Evolutionary conservation across 1,284 basidiomycete genomes (phyloP).

Genomic region (Acaromyces ingoldii): DNA sequence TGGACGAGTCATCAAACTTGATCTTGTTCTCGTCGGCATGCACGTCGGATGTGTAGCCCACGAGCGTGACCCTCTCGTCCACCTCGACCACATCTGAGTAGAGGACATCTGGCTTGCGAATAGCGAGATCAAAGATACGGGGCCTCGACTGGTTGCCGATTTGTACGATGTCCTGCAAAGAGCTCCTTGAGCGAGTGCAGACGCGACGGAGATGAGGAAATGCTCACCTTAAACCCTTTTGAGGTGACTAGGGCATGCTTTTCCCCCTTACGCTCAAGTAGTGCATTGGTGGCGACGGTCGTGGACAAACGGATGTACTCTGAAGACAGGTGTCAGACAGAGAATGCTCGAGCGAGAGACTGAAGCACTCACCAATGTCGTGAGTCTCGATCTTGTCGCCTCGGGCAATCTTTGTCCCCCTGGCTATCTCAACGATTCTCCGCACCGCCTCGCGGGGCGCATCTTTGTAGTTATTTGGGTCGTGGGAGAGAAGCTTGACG

Average conservation of each 20-base stretch:
- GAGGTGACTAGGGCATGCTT: slow-evolving; percentile 88
- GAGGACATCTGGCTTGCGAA: slow-evolving; percentile 65
- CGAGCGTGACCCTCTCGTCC: slow-evolving; percentile 88
- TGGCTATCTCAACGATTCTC: slow-evolving; percentile 76
- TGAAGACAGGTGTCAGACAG: slow-evolving; percentile 41
- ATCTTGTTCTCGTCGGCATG: slow-evolving; percentile 68
- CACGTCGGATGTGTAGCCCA: slow-evolving; percentile 87
- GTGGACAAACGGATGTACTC: slow-evolving; percentile 89
- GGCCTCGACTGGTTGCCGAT: slow-evolving; percentile 89
- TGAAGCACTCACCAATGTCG: slow-evolving; percentile 65
- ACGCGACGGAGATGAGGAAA: background rate
- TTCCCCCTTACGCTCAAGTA: slow-evolving; percentile 88
- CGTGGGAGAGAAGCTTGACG: slow-evolving; percentile 53
- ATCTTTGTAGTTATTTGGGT: slow-evolving; percentile 74
- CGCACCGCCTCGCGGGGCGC: slow-evolving; percentile 92
- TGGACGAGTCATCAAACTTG: slow-evolving; percentile 67
- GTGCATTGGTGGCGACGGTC: slow-evolving; percentile 92
- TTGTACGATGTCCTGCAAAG: slow-evolving; percentile 65
- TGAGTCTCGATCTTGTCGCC: slow-evolving; percentile 67
- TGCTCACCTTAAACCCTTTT: slow-evolving; percentile 66
- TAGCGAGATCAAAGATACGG: slow-evolving; percentile 59
- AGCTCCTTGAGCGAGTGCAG: background rate
- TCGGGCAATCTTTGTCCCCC: slow-evolving; percentile 64
- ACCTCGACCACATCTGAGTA: slow-evolving; percentile 79
- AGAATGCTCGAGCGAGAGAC: too few species aligned